These are phyloP conservation scores for Datura wrightii DNA, from an alignment of 257 asterid genomes.

Conservation along the genomic window DNA sequence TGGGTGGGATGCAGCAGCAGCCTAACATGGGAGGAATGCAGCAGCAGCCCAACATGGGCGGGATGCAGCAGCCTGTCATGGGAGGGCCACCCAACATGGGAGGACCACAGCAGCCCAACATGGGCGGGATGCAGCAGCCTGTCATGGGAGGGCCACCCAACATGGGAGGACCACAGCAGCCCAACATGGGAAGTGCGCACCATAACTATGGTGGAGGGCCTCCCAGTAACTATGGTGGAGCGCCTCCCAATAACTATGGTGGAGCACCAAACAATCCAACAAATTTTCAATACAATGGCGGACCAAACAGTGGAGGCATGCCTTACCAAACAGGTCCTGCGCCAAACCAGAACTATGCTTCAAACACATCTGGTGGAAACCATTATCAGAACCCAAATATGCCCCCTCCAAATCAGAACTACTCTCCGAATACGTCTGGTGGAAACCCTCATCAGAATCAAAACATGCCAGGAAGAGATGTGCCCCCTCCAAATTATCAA, in stretches of 20 bases:
- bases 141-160: neutral
- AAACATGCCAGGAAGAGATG: conserved; percentile 59
- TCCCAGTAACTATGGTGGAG: conserved; percentile 46
- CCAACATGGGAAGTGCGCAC: neutral
- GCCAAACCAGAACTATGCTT: conserved; percentile 40
- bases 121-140: conserved; percentile 6
- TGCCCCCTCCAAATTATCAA: conserved; percentile 42
- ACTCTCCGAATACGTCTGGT: conserved; percentile 34
- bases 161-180: conserved; percentile 38
- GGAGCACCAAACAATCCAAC: conserved; percentile 39
- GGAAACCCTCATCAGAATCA: conserved; percentile 41
- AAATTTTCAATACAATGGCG: conserved; percentile 36
- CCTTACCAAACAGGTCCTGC: conserved; percentile 44
- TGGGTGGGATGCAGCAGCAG: conserved; percentile 41
- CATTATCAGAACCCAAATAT: conserved; percentile 44
- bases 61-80: conserved; percentile 23
- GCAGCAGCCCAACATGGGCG: conserved; percentile 30
- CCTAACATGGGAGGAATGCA: conserved; percentile 22
- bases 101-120: conserved; percentile 10
- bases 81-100: no score
- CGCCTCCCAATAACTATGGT: conserved; percentile 40
- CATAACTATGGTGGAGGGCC: conserved; percentile 33
- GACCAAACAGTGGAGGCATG: conserved; percentile 35
- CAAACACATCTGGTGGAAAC: conserved; percentile 39
- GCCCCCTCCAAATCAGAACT: conserved; percentile 45